Percentiles rank a stretch among this genome's conserved stretches.
These are phyloP conservation scores for Euphorbia tirucalli DNA, from an alignment of 345 rosid genomes.

Conservation along the genomic window DNA sequence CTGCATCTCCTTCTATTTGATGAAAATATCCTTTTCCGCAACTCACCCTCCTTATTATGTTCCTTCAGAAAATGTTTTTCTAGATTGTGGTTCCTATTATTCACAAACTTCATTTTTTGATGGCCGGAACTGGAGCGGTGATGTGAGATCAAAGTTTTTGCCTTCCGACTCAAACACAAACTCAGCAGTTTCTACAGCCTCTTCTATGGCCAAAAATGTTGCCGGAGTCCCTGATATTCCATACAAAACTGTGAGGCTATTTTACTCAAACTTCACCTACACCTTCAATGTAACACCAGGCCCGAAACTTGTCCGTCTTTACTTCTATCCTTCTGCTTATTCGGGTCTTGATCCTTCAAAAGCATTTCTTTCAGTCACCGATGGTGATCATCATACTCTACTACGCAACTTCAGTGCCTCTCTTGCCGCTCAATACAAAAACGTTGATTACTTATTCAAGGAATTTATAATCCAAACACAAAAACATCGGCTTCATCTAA, in stretches of 20 bases:
- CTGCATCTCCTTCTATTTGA: neutral
- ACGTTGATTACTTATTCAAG: constrained; percentile 2
- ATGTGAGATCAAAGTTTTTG: constrained; percentile 5
- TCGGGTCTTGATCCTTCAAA: constrained; percentile 15
- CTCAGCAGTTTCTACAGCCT: constrained; percentile 2
- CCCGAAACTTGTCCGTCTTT: constrained; percentile 28
- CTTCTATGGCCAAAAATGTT: neutral
- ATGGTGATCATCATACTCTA: constrained; percentile 17
- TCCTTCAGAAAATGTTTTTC: constrained; percentile 10
- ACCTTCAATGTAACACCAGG: constrained; percentile 22
- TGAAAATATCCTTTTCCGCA: neutral
- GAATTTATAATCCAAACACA: constrained; percentile 22
- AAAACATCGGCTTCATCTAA: constrained; percentile 12
- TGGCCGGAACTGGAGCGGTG: constrained; percentile 18
- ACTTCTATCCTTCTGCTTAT: constrained; percentile 24
- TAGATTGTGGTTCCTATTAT: constrained; percentile 15
- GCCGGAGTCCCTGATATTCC: constrained; percentile 7
- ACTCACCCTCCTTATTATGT: neutral
- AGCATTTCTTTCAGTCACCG: constrained; percentile 18
- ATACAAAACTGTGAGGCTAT: constrained; percentile 17
- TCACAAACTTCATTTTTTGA: neutral
- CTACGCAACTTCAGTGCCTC: constrained; percentile 23
- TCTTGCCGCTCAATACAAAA: constrained; percentile 8
- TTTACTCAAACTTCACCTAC: constrained; percentile 17
- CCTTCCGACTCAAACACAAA: neutral